These are phyloP conservation scores for Trichoderma sp. DNA, from an alignment of 2,329 filamentous ascomycete species.

Conservation along the genomic window DNA sequence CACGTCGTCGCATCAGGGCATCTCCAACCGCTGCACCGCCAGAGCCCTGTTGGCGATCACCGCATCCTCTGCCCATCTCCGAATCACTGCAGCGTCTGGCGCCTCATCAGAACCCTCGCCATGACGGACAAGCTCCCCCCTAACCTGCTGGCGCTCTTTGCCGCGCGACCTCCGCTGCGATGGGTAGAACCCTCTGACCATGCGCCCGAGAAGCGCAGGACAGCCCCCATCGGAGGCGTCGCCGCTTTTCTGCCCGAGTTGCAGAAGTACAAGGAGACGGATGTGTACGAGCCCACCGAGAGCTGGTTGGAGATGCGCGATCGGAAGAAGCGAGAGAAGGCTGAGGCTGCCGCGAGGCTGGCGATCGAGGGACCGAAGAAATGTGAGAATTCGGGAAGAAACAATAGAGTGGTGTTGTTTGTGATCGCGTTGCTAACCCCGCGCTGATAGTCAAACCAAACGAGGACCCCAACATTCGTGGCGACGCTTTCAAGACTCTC, in stretches of 20 bases:
- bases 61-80: neutral
- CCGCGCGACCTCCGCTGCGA: slow-evolving; percentile 86
- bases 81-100: neutral
- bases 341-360: slow-evolving; percentile 64
- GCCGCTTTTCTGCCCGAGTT: slow-evolving; percentile 74
- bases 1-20: slow-evolving; percentile 12
- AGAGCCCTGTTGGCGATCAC: neutral
- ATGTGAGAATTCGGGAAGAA: slow-evolving; percentile 52
- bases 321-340: slow-evolving; percentile 79
- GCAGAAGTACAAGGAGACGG: slow-evolving; percentile 75
- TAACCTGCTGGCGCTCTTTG: slow-evolving; percentile 90
- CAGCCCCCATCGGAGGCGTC: slow-evolving; percentile 71
- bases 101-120: slow-evolving; percentile 15
- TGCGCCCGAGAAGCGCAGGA: slow-evolving; percentile 79
- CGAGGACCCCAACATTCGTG: slow-evolving; percentile 85
- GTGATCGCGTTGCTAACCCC: slow-evolving; percentile 24
- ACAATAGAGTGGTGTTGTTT: neutral
- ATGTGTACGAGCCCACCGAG: slow-evolving; percentile 79
- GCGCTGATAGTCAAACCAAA: slow-evolving; percentile 68
- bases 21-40: neutral
- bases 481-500: slow-evolving; percentile 92
- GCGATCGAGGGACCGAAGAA: slow-evolving; percentile 64
- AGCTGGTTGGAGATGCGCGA: slow-evolving; percentile 90
- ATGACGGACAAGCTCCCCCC: slow-evolving; percentile 98
- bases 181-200: slow-evolving; percentile 84